Conservation (phyloP, 2,329 filamentous ascomycete species). For the Seiridium unicorne region DNA sequence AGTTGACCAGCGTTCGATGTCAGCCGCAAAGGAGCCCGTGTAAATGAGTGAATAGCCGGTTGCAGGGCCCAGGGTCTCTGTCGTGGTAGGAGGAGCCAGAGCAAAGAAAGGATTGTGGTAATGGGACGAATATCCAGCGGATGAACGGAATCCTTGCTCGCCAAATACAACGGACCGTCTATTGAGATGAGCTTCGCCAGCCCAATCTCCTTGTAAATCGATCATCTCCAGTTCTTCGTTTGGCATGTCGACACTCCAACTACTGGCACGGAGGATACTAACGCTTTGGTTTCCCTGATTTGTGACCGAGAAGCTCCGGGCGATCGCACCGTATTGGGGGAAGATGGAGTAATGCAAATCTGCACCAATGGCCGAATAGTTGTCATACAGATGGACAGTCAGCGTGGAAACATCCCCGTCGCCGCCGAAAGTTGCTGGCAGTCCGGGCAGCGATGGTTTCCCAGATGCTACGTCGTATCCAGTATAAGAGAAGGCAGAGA, state of each 20-base stretch:
- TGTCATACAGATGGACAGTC: slow-evolving; percentile 56
- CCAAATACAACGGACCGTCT: slow-evolving; percentile 57
- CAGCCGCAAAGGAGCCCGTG: slow-evolving; percentile 59
- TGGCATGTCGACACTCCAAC: slow-evolving; percentile 60
- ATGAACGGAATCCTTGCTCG: slow-evolving; percentile 47
- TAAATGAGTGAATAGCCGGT: slow-evolving; percentile 67
- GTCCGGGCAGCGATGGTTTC: slow-evolving; percentile 53
- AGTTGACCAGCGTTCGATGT: slow-evolving; percentile 62
- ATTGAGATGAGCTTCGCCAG: slow-evolving; percentile 53
- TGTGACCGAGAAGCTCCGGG: slow-evolving; percentile 58
- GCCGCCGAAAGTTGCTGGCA: slow-evolving; percentile 59
- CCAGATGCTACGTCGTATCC: slow-evolving; percentile 54
- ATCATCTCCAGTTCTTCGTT: slow-evolving; percentile 62
- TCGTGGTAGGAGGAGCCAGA: slow-evolving; percentile 53
- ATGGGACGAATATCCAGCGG: slow-evolving; percentile 61
- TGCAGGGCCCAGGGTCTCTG: slow-evolving; percentile 58
- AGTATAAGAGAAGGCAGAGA: slow-evolving; percentile 57
- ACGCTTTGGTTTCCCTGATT: slow-evolving; percentile 55
- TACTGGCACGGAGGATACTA: slow-evolving; percentile 55
- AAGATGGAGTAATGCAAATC: slow-evolving; percentile 64
- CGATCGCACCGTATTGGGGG: slow-evolving; percentile 58
- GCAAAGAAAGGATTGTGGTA: slow-evolving; percentile 65
- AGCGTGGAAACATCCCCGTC: slow-evolving; percentile 58
- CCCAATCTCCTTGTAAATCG: slow-evolving; percentile 62
- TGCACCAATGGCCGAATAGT: slow-evolving; percentile 54